These are phyloP conservation scores for Nelumbo lutea DNA, from an alignment of 164 flowering plant species.

Conservation along the genomic window DNA sequence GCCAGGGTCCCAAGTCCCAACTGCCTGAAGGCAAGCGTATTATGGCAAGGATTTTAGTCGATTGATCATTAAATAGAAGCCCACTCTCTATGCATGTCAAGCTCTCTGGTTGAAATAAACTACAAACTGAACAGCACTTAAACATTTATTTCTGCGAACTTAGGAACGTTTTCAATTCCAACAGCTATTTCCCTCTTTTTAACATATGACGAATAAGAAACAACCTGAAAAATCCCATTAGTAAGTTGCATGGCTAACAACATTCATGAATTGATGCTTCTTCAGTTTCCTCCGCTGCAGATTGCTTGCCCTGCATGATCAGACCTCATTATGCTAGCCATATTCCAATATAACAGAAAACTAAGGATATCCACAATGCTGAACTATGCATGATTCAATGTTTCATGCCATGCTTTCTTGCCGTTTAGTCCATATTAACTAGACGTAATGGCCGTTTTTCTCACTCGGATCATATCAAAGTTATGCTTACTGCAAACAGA, in stretches of 20 bases:
- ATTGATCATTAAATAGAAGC: too few species aligned
- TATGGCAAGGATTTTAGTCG: too few species aligned
- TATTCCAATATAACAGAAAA: neutral
- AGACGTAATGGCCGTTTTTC: too few species aligned
- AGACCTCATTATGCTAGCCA: neutral
- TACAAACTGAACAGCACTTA: too few species aligned
- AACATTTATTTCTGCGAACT: too few species aligned
- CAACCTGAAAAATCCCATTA: constrained; percentile 1
- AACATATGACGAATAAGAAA: neutral
- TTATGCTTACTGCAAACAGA: too few species aligned
- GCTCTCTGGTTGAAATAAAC: too few species aligned
- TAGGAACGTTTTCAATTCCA: neutral
- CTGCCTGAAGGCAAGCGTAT: too few species aligned
- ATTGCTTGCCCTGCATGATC: constrained; percentile 52
- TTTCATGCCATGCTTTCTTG: neutral
- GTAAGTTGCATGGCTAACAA: constrained; percentile 15
- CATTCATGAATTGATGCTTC: constrained; percentile 32
- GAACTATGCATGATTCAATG: neutral
- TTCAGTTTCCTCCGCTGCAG: constrained; percentile 61
- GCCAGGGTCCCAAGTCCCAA: too few species aligned
- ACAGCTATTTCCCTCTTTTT: neutral
- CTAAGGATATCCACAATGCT: neutral
- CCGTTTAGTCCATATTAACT: neutral
- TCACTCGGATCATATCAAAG: too few species aligned
- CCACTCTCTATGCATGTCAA: too few species aligned